These are phyloP conservation scores for Cutaneotrichosporon daszewskae DNA, from an alignment of 1,284 basidiomycete genomes.

Conservation along the genomic window DNA sequence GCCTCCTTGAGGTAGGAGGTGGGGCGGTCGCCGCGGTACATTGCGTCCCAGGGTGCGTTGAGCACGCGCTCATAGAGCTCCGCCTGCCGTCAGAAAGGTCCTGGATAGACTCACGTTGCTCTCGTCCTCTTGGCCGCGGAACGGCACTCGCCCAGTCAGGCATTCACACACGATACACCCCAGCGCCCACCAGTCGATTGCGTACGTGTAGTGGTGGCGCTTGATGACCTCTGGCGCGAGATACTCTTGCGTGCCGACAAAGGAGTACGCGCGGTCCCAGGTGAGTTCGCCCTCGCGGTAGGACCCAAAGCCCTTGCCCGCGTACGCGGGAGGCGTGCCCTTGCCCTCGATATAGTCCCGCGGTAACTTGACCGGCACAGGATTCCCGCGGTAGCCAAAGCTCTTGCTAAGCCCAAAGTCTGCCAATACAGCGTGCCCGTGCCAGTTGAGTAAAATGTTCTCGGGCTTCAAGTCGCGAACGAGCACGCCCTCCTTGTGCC, in stretches of 20 bases:
- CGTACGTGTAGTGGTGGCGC: constrained; percentile 82
- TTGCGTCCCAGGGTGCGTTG: constrained; percentile 34
- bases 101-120: constrained; percentile 8
- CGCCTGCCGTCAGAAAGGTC: constrained; percentile 5
- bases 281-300: constrained; percentile 20
- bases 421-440: constrained; percentile 91
- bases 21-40: constrained; percentile 22
- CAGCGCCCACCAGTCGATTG: constrained; percentile 97
- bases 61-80: constrained; percentile 21
- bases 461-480: constrained; percentile 55
- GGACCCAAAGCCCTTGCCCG: constrained; percentile 19
- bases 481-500: constrained; percentile 49
- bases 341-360: constrained; percentile 19
- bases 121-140: constrained; percentile 18
- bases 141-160: constrained; percentile 46
- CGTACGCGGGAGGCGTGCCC: constrained; percentile 14
- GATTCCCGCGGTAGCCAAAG: constrained; percentile 39
- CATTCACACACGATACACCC: constrained; percentile 97
- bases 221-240: constrained; percentile 88
- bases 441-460: constrained; percentile 85
- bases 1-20: constrained; percentile 12
- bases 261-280: constrained; percentile 21
- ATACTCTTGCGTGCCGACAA: constrained; percentile 74
- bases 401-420: constrained; percentile 68
- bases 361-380: constrained; percentile 26